A percentile compares a stretch with the other conserved stretches of the same genome.
Conservation (phyloP, 495 filamentous ascomycete genomes). For the Astrothelium subdiscretum region DNA sequence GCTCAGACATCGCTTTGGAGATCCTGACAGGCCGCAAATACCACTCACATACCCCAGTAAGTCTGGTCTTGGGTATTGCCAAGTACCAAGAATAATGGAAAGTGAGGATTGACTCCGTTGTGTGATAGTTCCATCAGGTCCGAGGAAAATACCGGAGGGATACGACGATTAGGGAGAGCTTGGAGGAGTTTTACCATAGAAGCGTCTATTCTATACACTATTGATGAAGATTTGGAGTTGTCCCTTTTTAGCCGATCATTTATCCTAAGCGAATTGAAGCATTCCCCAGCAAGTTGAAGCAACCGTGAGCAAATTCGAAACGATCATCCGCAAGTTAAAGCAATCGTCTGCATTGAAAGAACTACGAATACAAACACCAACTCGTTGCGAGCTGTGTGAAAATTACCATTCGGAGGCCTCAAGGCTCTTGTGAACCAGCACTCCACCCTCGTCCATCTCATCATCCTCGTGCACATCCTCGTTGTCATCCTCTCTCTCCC, state of each 20-base stretch:
- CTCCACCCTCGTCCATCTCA: background rate
- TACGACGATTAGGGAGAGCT: slow-evolving; percentile 51
- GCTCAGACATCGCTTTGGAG: slow-evolving; percentile 54
- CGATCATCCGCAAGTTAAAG: too few relatives aligned
- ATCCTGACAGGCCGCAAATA: slow-evolving; percentile 55
- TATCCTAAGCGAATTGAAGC: too few relatives aligned
- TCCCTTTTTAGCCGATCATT: too few relatives aligned
- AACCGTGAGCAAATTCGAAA: background rate
- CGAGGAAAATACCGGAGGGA: slow-evolving; percentile 56
- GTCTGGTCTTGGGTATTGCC: slow-evolving; percentile 21
- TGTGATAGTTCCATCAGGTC: slow-evolving; percentile 58
- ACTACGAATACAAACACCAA: too few relatives aligned
- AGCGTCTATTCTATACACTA: background rate
- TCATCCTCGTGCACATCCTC: background rate
- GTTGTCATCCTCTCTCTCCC: background rate
- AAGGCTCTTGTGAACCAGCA: too few relatives aligned
- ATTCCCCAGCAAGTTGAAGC: background rate
- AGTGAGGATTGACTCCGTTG: slow-evolving; percentile 5
- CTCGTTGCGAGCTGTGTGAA: too few relatives aligned
- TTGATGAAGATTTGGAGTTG: background rate
- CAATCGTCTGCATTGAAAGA: background rate
- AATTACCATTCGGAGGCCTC: too few relatives aligned
- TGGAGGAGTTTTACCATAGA: background rate
- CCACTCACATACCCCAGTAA: slow-evolving; percentile 88
- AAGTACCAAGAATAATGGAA: background rate